Base-by-base conservation (phyloP, 129 eudicot genomes). In the Smallanthus sonchifolius region DNA sequence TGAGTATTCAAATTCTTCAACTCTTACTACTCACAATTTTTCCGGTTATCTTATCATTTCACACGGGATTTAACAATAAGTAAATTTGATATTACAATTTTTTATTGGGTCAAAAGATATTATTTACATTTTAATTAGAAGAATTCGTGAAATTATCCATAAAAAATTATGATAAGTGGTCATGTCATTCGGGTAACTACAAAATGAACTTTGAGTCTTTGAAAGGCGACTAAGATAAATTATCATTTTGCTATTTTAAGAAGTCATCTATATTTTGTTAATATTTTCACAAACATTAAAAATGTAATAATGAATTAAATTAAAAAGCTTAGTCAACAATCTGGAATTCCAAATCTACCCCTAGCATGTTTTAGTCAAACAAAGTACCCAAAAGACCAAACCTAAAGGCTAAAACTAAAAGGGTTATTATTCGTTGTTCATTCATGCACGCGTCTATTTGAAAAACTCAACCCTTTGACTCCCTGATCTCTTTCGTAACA, bases 401-500 rank as follows among this genome's bases (percentile, higher is more conserved):
- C n/a, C n/a, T n/a, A n/a, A n/a, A n/a, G n/a, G n/a, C n/a, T n/a
- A n/a, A n/a, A n/a, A n/a, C n/a, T n/a, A n/a, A n/a, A n/a, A n/a
- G n/a, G n/a, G n/a, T n/a, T n/a, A 32, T 24, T 49, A 54, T 72
- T 13, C 61, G 42, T 65, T 51, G 69, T 39, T 48, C 32, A 54
- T 47, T 42, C 17, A 71, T 45, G 42, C 62, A 79, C 74, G 74
- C 83, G 83, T 35, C 17, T 52, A 72, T 64, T 10, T 1, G 30
- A 43, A 52, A 78, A 38, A 72, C 74, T 72, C 73, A 79, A 79
- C 78, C 66, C 39, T 72, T 71, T 63, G 60, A 72, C 72, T 30
- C 60, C 9, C 65, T 65, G n/a, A n/a, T n/a, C 43, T 34, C 63
- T 19, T 69, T 69, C 38, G 11, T 75, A 64, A 17, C 39, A 19